Conservation (phyloP, 805 yeast species). For the Candida pseudoglaebosa region DNA sequence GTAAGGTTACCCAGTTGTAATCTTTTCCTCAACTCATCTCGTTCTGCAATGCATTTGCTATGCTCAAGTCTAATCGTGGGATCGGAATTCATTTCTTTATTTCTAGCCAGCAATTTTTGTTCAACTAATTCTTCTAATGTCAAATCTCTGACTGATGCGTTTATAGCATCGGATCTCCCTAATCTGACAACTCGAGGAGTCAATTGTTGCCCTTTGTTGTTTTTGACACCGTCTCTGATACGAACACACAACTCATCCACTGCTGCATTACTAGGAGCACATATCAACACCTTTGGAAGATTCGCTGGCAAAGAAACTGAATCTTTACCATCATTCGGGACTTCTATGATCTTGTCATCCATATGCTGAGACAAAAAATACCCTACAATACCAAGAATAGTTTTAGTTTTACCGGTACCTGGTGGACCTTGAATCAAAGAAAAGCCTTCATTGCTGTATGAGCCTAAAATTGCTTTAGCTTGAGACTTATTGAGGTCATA, state of each 20-base stretch:
- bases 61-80: constrained; percentile 47
- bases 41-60: constrained; percentile 49
- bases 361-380: constrained; percentile 49
- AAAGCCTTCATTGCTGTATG: constrained; percentile 68
- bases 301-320: constrained; percentile 22
- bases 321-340: constrained; percentile 20
- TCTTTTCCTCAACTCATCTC: constrained; percentile 50
- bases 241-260: constrained; percentile 92
- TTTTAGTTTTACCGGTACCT: constrained; percentile 98
- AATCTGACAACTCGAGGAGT: constrained; percentile 74
- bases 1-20: constrained; percentile 19
- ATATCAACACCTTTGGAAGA: constrained; percentile 63
- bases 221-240: constrained; percentile 64
- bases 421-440: constrained; percentile 98
- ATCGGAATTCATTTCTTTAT: constrained; percentile 37
- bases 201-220: constrained; percentile 49
- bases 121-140: constrained; percentile 87
- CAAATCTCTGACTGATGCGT: constrained; percentile 73
- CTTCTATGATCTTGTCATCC: constrained; percentile 15
- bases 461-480: constrained; percentile 80
- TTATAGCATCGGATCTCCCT: constrained; percentile 87
- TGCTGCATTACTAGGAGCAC: constrained; percentile 99
- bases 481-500: constrained; percentile 81
- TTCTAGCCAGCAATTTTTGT: constrained; percentile 42
- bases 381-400: constrained; percentile 89